Conservation (phyloP, 192 early-diverging fungal genomes). For the Kickxella alabastrina region DNA sequence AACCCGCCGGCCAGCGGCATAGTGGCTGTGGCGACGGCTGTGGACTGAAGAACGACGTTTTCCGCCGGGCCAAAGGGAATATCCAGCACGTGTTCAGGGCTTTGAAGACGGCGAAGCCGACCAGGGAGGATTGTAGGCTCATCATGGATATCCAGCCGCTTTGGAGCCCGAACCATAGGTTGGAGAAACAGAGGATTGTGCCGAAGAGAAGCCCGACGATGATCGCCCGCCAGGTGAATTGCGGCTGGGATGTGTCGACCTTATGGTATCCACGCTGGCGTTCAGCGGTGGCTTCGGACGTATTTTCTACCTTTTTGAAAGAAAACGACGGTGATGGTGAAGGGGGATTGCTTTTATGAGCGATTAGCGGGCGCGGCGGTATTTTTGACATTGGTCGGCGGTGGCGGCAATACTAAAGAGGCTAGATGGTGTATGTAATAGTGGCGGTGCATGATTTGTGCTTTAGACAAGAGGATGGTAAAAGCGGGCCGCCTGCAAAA, state of each 20-base stretch:
- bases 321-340: no score
- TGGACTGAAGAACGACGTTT: constrained; percentile 82
- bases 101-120: constrained; percentile 78
- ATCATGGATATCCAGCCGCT: constrained; percentile 80
- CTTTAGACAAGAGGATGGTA: no score
- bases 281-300: background rate
- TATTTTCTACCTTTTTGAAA: constrained; percentile 6
- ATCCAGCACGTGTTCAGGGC: constrained; percentile 48
- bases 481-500: no score
- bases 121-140: constrained; percentile 67
- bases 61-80: constrained; percentile 71
- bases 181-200: constrained; percentile 74
- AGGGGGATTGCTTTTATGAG: no score
- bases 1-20: constrained; percentile 80
- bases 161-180: constrained; percentile 86
- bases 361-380: no score
- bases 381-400: no score
- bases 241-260: constrained; percentile 37
- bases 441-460: no score
- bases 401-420: no score
- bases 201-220: constrained; percentile 64
- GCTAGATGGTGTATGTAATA: no score
- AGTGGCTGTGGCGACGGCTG: constrained; percentile 77
- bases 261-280: constrained; percentile 12
- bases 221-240: constrained; percentile 52